Base-by-base conservation (phyloP, 495 filamentous ascomycete species). In the Hypoxylon intermedium region DNA sequence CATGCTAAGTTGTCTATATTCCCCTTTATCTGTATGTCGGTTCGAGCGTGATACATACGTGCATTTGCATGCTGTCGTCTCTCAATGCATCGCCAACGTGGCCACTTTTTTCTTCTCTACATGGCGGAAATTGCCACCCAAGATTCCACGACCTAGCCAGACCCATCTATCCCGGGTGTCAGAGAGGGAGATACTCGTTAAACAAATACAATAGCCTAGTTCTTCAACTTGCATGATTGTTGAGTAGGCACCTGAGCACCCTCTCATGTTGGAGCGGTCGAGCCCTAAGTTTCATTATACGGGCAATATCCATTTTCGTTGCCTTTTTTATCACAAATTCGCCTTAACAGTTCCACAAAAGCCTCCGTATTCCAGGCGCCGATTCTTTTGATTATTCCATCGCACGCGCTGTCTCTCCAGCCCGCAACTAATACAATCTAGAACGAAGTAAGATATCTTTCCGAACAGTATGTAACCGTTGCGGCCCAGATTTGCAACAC, bases 11-110 rank as follows among this genome's bases (percentile, higher is more conserved):
- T 56, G 37, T 46, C 38, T 47, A 52, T 38, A 45, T 38, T 26
- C 34, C 38, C 45, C 42, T 46, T 46, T 58, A 41, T 16, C 28
- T 48, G 16, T 31, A 38, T 47, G 36, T 19, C 18, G 38, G 24
- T 45, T 40, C 24, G 16, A 50, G 16, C 37, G 9, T 31, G 50
- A 44, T 37, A 44, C 36, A 23, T 20, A 42, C 51, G 3, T 37
- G 12, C 34, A 46, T 57, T 7, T 40, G 53, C 59, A 52, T 53
- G 19, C n/a, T n/a, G n/a, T n/a, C n/a, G n/a, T n/a, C n/a, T n/a
- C 37, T 37, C 51, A 44, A 56, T 62, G 52, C 43, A 31, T 43
- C 15, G 45, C 30, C 45, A 51, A 30, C 16, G 16, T 30, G 13
- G 21, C 45, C 23, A 12, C 45, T 13, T 42, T 53, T 44, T 33